Evolutionary conservation across 306 rosid species (phyloP), one percentile per base, ranked within the genome.

Genomic region (Malus sieversii): DNA sequence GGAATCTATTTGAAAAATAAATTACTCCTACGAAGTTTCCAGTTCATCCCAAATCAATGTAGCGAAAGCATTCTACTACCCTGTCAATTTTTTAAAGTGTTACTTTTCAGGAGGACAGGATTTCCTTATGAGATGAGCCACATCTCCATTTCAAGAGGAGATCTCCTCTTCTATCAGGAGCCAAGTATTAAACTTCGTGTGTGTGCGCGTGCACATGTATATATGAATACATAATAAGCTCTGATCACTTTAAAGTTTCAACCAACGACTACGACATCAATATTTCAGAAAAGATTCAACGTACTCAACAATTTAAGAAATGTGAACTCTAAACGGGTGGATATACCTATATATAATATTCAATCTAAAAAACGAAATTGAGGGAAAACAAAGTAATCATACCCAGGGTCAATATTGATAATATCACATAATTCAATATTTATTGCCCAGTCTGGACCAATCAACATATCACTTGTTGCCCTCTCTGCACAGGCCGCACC

Each of bases 381-480:
- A 5, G 25, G 69, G 25, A 77, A 16, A 51, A 59, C 30, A 74
- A 81, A 66, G 77, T 27, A 79, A 70, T 45, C 33, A 75, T 90
- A 96, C 98, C 96, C 90, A 16, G 97, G 99, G 30, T 90, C 91
- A 86, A 82, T 80, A 62, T 92, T 96, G 75, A 92, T 90, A 76
- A 92, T 84, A 85, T 96, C 99, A 63, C 99, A 96, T 64, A 96
- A 75, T 81, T 96, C 99, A 18, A 96, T 88, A 83, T 96, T 96
- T 68, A 96, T 76, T 40, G 98, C 98, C 99, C 98, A 96, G 81
- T 96, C 98, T 1, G 99, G 98, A 77, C 97, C 96, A 40, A 87
- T 90, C 84, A 96, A 87, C 97, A 92, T 84, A 77, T 96, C 99
- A 81, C 90, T 96, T 2, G 98, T 96, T 45, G 98, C 98, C 87